These are phyloP conservation scores for Tetradesmus obliquus DNA, from an alignment of 139 green algal species.

Conservation along the genomic window DNA sequence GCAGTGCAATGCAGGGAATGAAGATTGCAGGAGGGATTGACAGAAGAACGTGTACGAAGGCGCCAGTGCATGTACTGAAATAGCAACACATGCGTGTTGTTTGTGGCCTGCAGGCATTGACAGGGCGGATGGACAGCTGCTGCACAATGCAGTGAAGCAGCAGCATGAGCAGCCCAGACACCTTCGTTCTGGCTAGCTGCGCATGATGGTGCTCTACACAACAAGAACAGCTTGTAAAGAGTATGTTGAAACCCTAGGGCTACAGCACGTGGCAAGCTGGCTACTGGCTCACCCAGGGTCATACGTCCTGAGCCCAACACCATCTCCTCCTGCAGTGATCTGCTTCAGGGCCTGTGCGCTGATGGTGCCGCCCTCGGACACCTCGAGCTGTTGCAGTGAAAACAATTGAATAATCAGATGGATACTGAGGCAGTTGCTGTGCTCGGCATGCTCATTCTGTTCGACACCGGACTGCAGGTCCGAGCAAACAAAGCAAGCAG, in stretches of 20 bases:
- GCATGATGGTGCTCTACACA: not conserved
- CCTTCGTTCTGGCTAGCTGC: not conserved
- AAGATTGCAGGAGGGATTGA: too few species aligned
- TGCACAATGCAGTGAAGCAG: too few species aligned
- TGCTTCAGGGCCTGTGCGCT: constrained; percentile 90
- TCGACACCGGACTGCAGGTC: not conserved
- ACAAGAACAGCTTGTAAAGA: not conserved
- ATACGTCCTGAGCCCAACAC: constrained; percentile 86
- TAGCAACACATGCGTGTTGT: too few species aligned
- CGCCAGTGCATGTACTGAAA: too few species aligned
- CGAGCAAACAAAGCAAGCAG: not conserved
- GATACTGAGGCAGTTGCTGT: not conserved
- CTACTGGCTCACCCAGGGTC: constrained; percentile 79
- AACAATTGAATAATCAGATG: not conserved
- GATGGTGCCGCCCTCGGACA: constrained; percentile 89
- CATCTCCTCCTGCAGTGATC: constrained; percentile 92
- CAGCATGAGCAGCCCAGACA: not conserved
- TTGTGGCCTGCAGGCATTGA: too few species aligned
- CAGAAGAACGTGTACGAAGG: too few species aligned
- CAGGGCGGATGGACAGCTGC: too few species aligned
- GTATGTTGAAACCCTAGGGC: not conserved
- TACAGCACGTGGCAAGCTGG: not conserved
- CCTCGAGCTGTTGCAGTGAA: constrained; percentile 55
- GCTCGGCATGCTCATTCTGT: not conserved
- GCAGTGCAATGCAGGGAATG: too few species aligned